These are phyloP conservation scores for Lomentospora prolificans DNA, from an alignment of 2,329 filamentous ascomycete genomes.

Conservation along the genomic window DNA sequence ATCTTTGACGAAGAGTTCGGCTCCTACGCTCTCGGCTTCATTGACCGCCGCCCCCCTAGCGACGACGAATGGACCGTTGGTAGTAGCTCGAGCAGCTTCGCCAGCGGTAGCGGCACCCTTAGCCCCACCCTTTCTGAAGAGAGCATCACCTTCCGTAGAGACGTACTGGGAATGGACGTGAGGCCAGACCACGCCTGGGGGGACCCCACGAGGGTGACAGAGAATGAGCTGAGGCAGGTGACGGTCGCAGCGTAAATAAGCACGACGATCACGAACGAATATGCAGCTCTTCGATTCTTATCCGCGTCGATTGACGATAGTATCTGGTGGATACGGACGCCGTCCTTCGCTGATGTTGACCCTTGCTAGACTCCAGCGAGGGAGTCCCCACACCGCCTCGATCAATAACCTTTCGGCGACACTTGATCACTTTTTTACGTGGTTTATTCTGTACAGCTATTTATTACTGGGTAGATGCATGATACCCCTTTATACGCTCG, in stretches of 20 bases:
- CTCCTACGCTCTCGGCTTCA: constrained; percentile 34
- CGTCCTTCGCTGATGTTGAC: not conserved
- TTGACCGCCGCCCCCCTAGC: constrained; percentile 30
- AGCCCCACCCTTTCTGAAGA: constrained; percentile 40
- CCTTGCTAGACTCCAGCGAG: too few relatives aligned
- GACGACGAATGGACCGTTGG: constrained; percentile 86
- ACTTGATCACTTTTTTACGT: not conserved
- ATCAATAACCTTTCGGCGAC: not conserved
- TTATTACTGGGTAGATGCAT: constrained; percentile 1
- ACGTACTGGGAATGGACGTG: constrained; percentile 20
- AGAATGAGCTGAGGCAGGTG: constrained; percentile 36
- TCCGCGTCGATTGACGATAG: not conserved
- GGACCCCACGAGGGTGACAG: constrained; percentile 23
- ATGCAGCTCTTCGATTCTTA: not conserved
- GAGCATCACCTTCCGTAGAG: constrained; percentile 18
- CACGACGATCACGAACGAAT: constrained; percentile 1
- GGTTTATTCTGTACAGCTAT: not conserved
- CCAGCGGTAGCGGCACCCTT: constrained; percentile 37
- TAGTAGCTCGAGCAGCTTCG: constrained; percentile 63
- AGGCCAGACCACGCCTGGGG: constrained; percentile 30
- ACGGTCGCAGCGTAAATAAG: constrained; percentile 28
- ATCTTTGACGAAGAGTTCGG: constrained; percentile 36
- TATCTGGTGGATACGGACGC: not conserved
- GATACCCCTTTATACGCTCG: constrained; percentile 4
- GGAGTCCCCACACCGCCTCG: too few relatives aligned